These are phyloP conservation scores for Trichoderma arundinaceum DNA, from an alignment of 2,329 filamentous ascomycete genomes.

Conservation along the genomic window DNA sequence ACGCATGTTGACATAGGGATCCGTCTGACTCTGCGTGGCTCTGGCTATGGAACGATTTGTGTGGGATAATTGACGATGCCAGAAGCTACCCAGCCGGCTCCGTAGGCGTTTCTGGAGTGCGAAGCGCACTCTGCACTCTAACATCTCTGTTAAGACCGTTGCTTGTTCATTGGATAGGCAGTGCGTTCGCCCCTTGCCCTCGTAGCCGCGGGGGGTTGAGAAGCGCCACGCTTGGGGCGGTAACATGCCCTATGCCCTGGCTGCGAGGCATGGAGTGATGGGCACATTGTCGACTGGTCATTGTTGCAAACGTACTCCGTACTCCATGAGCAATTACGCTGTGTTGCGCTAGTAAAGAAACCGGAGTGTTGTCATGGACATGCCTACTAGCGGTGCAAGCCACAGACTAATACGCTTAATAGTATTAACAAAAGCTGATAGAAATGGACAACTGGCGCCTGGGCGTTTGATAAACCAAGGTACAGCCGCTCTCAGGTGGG, in stretches of 20 bases:
- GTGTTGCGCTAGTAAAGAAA: not conserved
- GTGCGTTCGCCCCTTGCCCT: not conserved
- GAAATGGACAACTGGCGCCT: not conserved
- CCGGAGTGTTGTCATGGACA: not conserved
- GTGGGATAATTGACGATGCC: not conserved
- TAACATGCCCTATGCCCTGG: not conserved
- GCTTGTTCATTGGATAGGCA: not conserved
- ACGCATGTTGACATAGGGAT: no score
- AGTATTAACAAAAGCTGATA: not conserved
- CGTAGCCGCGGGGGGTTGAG: constrained; percentile 5
- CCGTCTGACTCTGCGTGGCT: no score
- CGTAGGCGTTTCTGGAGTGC: not conserved
- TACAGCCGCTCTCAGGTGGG: not conserved
- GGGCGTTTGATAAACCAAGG: constrained; percentile 1
- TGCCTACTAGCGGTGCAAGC: not conserved
- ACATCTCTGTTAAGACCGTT: not conserved
- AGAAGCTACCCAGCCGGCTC: not conserved
- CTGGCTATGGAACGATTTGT: no score
- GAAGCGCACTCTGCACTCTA: not conserved
- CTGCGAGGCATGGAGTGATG: no score
- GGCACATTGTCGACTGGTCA: not conserved
- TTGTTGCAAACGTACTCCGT: not conserved
- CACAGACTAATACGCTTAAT: not conserved
- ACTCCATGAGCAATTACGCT: not conserved
- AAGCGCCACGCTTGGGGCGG: not conserved